Conservation (phyloP, 169 alveolate species). For the Neospora caninum region DNA sequence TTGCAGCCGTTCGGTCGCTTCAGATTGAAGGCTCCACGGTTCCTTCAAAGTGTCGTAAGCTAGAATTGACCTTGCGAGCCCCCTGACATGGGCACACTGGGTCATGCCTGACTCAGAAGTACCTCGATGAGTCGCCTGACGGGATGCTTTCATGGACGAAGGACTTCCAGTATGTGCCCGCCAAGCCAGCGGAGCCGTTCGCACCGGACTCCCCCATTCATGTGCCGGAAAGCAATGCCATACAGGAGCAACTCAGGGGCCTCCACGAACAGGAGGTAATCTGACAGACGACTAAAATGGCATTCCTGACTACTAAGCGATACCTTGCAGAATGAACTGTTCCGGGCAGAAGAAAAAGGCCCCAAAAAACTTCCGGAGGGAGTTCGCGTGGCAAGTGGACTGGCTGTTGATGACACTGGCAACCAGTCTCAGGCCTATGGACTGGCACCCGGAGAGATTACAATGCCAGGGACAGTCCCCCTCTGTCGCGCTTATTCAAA, state of each 20-base stretch:
- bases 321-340: conserved; percentile 59
- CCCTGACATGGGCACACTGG: not conserved
- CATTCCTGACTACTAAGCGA: not conserved
- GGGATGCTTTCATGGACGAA: conserved; percentile 25
- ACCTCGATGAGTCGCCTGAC: conserved; percentile 48
- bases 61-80: not conserved
- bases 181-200: conserved; percentile 45
- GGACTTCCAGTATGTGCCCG: conserved; percentile 56
- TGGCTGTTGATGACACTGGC: conserved; percentile 63
- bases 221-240: conserved; percentile 52
- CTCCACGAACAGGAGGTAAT: conserved; percentile 59
- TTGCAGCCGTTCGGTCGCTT: conserved; percentile 25
- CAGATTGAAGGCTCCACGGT: not conserved
- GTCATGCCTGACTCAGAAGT: conserved; percentile 39
- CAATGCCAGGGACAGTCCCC: conserved; percentile 56
- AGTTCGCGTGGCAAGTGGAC: conserved; percentile 61
- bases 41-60: not conserved
- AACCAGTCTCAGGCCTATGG: conserved; percentile 64
- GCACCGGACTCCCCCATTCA: conserved; percentile 55
- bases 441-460: conserved; percentile 46
- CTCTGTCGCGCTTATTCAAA: conserved; percentile 58
- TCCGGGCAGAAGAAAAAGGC: conserved; percentile 43
- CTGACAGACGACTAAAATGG: not conserved
- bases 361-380: not conserved
- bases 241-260: conserved; percentile 58